These are phyloP conservation scores for Penicillium turbatum DNA, from an alignment of 495 filamentous ascomycete genomes.

Conservation along the genomic window DNA sequence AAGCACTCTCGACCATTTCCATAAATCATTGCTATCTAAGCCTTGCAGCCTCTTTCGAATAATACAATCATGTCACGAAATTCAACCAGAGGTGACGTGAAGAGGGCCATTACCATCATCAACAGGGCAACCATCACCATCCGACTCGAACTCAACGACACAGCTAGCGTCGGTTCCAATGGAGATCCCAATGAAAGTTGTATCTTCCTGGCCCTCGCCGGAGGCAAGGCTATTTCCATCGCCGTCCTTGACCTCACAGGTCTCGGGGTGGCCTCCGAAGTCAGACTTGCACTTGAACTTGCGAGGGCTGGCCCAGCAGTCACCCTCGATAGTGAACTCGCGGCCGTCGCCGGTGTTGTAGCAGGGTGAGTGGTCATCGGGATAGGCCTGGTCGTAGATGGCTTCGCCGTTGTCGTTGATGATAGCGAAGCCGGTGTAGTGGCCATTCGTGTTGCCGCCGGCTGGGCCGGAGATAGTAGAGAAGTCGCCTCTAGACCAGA, in stretches of 20 bases:
- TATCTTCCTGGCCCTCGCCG: conserved; percentile 13
- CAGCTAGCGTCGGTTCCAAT: conserved; percentile 19
- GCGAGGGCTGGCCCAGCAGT: conserved; percentile 19
- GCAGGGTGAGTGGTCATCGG: conserved; percentile 14
- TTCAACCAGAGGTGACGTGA: conserved; percentile 15
- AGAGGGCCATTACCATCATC: conserved; percentile 21
- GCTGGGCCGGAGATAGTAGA: conserved; percentile 16
- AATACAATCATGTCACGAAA: too few species aligned
- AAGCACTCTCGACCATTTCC: too few species aligned
- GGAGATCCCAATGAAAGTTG: conserved; percentile 17
- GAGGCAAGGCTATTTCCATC: conserved; percentile 16
- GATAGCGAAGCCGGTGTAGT: conserved; percentile 16
- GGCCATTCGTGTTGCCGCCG: conserved; percentile 13
- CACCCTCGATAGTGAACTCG: conserved; percentile 21
- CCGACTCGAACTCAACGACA: conserved; percentile 19
- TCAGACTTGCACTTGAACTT: conserved; percentile 17
- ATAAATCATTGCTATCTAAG: too few species aligned
- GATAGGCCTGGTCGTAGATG: conserved; percentile 15
- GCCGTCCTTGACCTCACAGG: conserved; percentile 17
- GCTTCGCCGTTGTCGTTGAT: conserved; percentile 15
- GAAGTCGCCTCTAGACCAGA: conserved; percentile 17
- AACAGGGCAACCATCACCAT: conserved; percentile 15
- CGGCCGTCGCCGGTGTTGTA: conserved; percentile 19
- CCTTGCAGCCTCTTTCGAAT: too few species aligned
- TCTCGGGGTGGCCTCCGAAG: conserved; percentile 18